These are phyloP conservation scores for Plantago ovata DNA, from an alignment of 257 asterid species.

Conservation along the genomic window DNA sequence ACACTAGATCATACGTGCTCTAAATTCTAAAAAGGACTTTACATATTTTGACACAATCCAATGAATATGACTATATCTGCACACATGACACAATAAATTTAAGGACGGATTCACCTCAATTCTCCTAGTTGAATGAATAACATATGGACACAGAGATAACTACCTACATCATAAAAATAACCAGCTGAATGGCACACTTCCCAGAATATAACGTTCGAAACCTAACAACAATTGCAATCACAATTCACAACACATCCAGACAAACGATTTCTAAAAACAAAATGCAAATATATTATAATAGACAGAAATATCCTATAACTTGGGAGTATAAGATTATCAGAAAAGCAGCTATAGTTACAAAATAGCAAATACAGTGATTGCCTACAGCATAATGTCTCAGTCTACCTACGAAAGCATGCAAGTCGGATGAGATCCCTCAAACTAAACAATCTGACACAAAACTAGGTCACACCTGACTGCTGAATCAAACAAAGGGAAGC, in stretches of 20 bases:
- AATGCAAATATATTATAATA: not conserved
- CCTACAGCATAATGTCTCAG: constrained; percentile 6
- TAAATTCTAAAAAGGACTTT: too few species aligned
- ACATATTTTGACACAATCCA: too few species aligned
- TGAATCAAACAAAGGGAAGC: constrained; percentile 3
- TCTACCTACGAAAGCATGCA: constrained; percentile 2
- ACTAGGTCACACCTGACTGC: constrained; percentile 13
- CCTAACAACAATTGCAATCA: too few species aligned
- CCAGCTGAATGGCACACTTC: constrained; percentile 64
- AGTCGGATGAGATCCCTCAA: constrained; percentile 3
- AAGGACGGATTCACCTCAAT: too few species aligned
- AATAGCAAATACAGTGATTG: not conserved
- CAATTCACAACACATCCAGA: too few species aligned
- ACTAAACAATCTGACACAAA: constrained; percentile 16
- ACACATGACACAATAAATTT: too few species aligned
- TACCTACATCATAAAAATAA: too few species aligned
- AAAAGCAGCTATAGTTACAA: constrained; percentile 12
- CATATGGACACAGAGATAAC: too few species aligned
- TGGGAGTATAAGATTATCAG: not conserved
- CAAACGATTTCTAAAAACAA: not conserved
- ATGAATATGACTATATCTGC: too few species aligned
- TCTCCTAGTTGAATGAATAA: too few species aligned
- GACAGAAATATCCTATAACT: not conserved
- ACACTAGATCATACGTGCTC: too few species aligned
- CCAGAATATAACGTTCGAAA: constrained; percentile 4